Base-by-base conservation (phyloP, 2,329 filamentous ascomycete species). In the Colletotrichum orbiculare region DNA sequence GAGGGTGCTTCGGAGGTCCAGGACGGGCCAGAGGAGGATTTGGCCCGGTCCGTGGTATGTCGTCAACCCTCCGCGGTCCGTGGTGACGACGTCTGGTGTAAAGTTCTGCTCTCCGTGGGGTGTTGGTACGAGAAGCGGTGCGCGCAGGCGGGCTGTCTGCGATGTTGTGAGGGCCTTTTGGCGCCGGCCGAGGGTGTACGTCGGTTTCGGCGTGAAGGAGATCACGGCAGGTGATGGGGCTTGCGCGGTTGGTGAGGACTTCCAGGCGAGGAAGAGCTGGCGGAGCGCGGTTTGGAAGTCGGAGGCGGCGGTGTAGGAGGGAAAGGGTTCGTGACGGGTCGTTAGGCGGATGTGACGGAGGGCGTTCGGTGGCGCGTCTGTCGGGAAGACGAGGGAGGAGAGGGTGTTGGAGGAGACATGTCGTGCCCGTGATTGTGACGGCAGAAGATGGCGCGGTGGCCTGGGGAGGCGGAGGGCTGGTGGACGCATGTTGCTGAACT, bases 11-110 rank as follows among this genome's bases (percentile, higher is more conserved):
- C 87, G 87, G 61, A 98, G 84, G 76, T 97, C 93, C n/a, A 97
- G 76, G 54, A 97, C 87, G 3, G 95, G 93, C 82, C 97, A 99
- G n/a, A 94, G 88, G 41, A 97, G 92, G 53, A 97, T 80, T 76
- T 99, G 96, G 0, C 95, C 95, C 0, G 95, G 96, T 0, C 95
- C 96, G 75, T 99, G 96, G 80, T 97, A 98, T 3, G 96, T 98
- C 0, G 93, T 94, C 69, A 97, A 89, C 0, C 96, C 96, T 67
- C 96, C 96, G 59, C 96, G 89, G n/a, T 89, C 85, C 12, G 92
- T 91, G 71, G 89, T 84, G 47, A 87, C 78, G 71, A 96, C 87
- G n/a, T 86, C 81, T 3, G 90, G 91, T 34, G 75, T 68, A 70
- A 78, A 81, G 54, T 48, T 41, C 33, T 34, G 17, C 6, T 4